These are phyloP conservation scores for Monosporozyma siamensis DNA, from an alignment of 805 yeast genomes.

Conservation along the genomic window DNA sequence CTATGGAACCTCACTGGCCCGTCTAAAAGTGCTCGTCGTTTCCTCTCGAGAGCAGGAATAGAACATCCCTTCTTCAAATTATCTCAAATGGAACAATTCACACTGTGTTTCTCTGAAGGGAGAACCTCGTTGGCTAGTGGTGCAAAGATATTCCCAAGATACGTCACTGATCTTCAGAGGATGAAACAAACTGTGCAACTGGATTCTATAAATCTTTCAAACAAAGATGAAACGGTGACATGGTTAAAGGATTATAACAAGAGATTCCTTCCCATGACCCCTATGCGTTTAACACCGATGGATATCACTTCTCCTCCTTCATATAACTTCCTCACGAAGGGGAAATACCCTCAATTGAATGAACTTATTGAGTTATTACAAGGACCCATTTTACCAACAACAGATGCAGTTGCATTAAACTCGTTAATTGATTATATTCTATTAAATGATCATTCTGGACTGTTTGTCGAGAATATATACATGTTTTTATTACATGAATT, in stretches of 20 bases:
- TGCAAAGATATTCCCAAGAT: conserved; percentile 12
- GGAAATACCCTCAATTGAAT: conserved; percentile 1
- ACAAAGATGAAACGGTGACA: conserved; percentile 11
- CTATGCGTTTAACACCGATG: too few relatives aligned
- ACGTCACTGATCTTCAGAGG: conserved; percentile 5
- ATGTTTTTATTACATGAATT: conserved; percentile 19
- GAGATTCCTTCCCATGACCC: not conserved
- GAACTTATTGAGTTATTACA: conserved; percentile 4
- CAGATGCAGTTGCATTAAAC: not conserved
- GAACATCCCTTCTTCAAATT: conserved; percentile 25
- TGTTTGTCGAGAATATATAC: conserved; percentile 32
- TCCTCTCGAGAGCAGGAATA: too few relatives aligned
- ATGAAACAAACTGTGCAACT: not conserved
- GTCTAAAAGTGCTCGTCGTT: too few relatives aligned
- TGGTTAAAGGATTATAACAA: conserved; percentile 15
- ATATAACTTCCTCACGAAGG: not conserved
- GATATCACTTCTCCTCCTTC: not conserved
- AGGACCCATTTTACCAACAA: not conserved
- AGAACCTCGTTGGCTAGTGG: conserved; percentile 17
- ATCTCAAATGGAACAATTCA: conserved; percentile 16
- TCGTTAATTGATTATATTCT: conserved; percentile 7
- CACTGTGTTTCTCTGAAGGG: conserved; percentile 15
- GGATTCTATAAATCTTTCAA: conserved; percentile 9
- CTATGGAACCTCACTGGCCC: too few relatives aligned
- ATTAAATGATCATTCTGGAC: conserved; percentile 3